phyloP scores from a whole-genome alignment of 768 basidiomycete genomes.

The Rhizopogon vinicolor region DNA sequence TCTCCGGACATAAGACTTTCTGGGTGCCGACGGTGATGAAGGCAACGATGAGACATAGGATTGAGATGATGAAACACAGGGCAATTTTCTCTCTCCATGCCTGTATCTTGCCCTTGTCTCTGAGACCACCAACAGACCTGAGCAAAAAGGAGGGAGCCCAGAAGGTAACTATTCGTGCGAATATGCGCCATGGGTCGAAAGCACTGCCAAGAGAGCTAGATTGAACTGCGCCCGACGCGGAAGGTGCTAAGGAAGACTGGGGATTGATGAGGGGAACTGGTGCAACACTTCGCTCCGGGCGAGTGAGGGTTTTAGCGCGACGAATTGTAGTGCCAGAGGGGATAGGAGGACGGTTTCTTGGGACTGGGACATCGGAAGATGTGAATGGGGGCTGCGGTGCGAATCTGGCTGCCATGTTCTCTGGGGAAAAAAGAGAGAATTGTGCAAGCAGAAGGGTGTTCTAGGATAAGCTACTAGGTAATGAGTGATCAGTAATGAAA shows the following conservation, averaged over 20 bases:
- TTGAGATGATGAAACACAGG: slow-evolving; percentile 78
- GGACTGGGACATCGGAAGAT: slow-evolving; percentile 60
- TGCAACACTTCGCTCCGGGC: slow-evolving; percentile 92
- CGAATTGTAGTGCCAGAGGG: slow-evolving; percentile 59
- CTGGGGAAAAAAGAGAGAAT: neutral
- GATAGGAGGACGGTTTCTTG: slow-evolving; percentile 50
- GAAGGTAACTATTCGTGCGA: slow-evolving; percentile 76
- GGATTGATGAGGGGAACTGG: slow-evolving; percentile 94
- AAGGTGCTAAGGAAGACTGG: slow-evolving; percentile 39
- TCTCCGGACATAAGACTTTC: slow-evolving; percentile 81
- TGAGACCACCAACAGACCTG: slow-evolving; percentile 70
- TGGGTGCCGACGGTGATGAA: slow-evolving; percentile 95
- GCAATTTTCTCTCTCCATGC: slow-evolving; percentile 99
- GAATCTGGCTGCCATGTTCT: slow-evolving; percentile 19
- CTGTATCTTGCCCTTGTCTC: slow-evolving; percentile 71
- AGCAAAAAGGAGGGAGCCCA: slow-evolving; percentile 87
- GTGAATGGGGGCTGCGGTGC: slow-evolving; percentile 12
- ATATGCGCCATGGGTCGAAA: slow-evolving; percentile 74
- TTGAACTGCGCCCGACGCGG: slow-evolving; percentile 33
- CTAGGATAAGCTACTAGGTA: neutral
- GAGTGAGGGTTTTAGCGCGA: slow-evolving; percentile 92
- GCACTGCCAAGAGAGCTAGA: slow-evolving; percentile 22
- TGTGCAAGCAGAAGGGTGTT: neutral
- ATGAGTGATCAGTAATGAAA: slow-evolving; percentile 11
- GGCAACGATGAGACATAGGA: slow-evolving; percentile 77